A percentile compares a stretch with the other conserved stretches of the same genome.
Evolutionary conservation across 179 eudicot genomes (phyloP).

Genomic region (Drosera spatulata): DNA sequence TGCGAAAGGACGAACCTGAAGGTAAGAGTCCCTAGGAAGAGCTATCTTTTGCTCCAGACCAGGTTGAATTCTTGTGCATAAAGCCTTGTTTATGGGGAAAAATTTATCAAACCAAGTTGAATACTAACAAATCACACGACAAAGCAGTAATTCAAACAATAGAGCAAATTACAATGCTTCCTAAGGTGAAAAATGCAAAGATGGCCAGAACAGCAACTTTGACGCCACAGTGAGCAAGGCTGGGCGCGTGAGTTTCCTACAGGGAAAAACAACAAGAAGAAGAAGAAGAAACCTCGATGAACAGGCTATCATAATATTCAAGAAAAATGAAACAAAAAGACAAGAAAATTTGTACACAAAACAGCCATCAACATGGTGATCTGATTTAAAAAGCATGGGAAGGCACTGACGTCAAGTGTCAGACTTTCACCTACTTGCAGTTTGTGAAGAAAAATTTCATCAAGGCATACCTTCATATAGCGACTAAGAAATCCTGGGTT

Average conservation of each 20-base stretch:
- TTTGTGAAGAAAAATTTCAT: neutral
- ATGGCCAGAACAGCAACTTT: constrained; percentile 59
- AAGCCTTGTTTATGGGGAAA: constrained; percentile 29
- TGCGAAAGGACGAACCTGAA: constrained; percentile 51
- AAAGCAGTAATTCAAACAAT: neutral
- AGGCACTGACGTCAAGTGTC: neutral
- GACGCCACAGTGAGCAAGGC: constrained; percentile 58
- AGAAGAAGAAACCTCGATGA: neutral
- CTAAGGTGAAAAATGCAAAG: constrained; percentile 64
- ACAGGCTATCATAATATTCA: neutral
- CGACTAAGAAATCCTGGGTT: constrained; percentile 63
- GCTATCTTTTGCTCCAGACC: constrained; percentile 95
- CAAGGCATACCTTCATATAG: constrained; percentile 74
- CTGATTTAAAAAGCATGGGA: too few relatives aligned
- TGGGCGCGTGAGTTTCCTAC: constrained; percentile 88
- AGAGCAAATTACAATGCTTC: constrained; percentile 71
- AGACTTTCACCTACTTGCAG: neutral
- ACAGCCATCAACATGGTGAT: neutral
- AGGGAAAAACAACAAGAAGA: neutral
- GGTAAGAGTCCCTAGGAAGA: constrained; percentile 96
- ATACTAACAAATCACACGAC: neutral
- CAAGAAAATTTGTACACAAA: neutral
- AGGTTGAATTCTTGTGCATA: constrained; percentile 83
- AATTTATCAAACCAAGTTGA: neutral
- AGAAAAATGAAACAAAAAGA: neutral